Evolutionary conservation across 2,329 filamentous ascomycete species (phyloP).

Genomic region (Claviceps monticola): DNA sequence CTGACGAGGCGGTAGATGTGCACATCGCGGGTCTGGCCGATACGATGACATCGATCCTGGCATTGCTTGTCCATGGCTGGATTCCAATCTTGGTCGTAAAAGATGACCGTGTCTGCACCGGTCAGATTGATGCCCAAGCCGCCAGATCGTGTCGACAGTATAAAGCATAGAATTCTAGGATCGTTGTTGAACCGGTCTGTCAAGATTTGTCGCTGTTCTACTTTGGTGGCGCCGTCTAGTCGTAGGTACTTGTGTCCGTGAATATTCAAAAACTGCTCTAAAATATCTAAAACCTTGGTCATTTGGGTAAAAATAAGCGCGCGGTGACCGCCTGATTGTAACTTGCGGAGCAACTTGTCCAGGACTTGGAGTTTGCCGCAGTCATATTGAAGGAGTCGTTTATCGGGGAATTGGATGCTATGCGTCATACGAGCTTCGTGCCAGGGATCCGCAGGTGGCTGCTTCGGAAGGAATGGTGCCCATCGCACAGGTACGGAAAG

Average conservation of each 20-base stretch:
- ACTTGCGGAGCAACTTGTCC: conserved; percentile 68
- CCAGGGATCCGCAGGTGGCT: conserved; percentile 60
- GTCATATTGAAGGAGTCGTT: conserved; percentile 90
- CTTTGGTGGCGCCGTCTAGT: conserved; percentile 89
- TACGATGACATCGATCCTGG: conserved; percentile 92
- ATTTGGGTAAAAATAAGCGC: conserved; percentile 98
- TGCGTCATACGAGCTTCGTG: conserved; percentile 86
- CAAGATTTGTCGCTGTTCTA: conserved; percentile 87
- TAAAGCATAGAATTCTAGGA: conserved; percentile 83
- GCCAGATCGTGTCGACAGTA: conserved; percentile 85
- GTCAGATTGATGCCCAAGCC: conserved; percentile 94
- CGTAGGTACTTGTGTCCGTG: conserved; percentile 94
- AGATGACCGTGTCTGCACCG: conserved; percentile 93
- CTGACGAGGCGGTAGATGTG: conserved; percentile 94
- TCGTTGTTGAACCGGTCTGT: conserved; percentile 97
- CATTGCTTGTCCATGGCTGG: conserved; percentile 99
- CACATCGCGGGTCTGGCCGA: conserved; percentile 92
- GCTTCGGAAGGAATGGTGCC: conserved; percentile 42
- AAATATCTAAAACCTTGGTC: conserved; percentile 94
- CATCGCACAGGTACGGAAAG: conserved; percentile 42
- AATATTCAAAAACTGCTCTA: conserved; percentile 96
- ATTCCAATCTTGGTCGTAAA: conserved; percentile 99
- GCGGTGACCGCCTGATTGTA: conserved; percentile 82
- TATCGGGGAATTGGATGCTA: conserved; percentile 94
- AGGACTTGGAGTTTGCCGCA: conserved; percentile 91